A percentile compares a stretch with the other conserved stretches of the same genome.
phyloP scores from a whole-genome alignment of 768 basidiomycete genomes.

The Myochromella boudieri region DNA sequence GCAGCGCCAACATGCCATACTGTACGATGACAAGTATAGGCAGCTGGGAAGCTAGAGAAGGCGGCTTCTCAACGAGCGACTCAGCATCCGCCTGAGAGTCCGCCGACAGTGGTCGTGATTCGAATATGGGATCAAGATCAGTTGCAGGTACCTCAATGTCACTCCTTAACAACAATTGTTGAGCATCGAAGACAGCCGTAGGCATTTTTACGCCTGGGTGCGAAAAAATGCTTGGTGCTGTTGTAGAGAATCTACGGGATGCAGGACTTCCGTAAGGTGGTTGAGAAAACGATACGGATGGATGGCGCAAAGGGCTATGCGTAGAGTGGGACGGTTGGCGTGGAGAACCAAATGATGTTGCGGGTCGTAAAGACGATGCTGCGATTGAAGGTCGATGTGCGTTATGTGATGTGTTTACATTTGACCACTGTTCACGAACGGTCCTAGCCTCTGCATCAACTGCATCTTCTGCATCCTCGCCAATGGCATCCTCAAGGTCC shows the following conservation, averaged over 20 bases:
- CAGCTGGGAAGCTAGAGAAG: slow-evolving; percentile 69
- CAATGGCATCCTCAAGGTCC: slow-evolving; percentile 26
- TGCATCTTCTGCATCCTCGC: slow-evolving; percentile 30
- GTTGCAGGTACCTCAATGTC: slow-evolving; percentile 37
- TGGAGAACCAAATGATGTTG: slow-evolving; percentile 25
- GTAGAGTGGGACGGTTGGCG: slow-evolving; percentile 33
- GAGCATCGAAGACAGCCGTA: slow-evolving; percentile 72
- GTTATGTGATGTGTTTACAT: slow-evolving; percentile 14
- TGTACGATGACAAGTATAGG: slow-evolving; percentile 87
- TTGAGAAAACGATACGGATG: slow-evolving; percentile 34
- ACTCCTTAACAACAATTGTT: slow-evolving; percentile 51
- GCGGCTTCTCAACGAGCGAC: slow-evolving; percentile 50
- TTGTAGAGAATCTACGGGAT: slow-evolving; percentile 55
- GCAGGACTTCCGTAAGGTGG: slow-evolving; percentile 34
- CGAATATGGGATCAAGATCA: slow-evolving; percentile 50
- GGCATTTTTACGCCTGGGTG: slow-evolving; percentile 83
- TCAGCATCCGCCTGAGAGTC: slow-evolving; percentile 35
- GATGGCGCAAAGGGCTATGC: slow-evolving; percentile 25
- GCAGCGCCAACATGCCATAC: slow-evolving; percentile 86
- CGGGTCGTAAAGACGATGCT: slow-evolving; percentile 25
- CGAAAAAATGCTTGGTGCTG: slow-evolving; percentile 76
- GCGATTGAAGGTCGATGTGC: slow-evolving; percentile 31
- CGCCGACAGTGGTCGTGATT: slow-evolving; percentile 35
- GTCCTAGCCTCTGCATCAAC: slow-evolving; percentile 21
- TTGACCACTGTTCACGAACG: slow-evolving; percentile 19